These are phyloP conservation scores for Melaleuca quinquenervia DNA, from an alignment of 345 rosid genomes.

Conservation along the genomic window DNA sequence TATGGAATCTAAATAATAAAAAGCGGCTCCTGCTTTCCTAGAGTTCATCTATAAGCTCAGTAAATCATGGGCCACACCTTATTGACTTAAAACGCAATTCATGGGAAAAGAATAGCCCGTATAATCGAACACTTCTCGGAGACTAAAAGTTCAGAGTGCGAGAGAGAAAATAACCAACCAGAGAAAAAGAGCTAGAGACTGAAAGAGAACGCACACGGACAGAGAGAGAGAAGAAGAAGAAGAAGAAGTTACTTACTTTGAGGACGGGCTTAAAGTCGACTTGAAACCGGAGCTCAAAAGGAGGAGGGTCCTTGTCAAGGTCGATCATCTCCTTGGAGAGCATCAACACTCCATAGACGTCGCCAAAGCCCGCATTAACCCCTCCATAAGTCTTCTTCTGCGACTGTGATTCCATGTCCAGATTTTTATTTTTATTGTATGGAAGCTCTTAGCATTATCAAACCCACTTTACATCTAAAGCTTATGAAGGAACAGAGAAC, in stretches of 20 bases:
- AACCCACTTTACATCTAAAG: neutral
- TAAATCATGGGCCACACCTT: neutral
- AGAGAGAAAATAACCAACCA: neutral
- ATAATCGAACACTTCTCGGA: neutral
- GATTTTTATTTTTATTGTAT: neutral
- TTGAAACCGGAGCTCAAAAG: conserved; percentile 47
- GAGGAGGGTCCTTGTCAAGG: conserved; percentile 35
- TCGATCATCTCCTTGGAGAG: conserved; percentile 50
- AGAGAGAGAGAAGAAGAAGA: neutral
- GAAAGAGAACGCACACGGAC: neutral
- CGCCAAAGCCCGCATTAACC: conserved; percentile 30
- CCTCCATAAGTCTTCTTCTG: conserved; percentile 32
- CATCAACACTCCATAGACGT: conserved; percentile 31
- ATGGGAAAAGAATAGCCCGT: neutral
- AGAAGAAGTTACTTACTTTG: conserved; percentile 18
- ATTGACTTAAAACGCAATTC: neutral
- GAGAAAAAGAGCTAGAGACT: neutral
- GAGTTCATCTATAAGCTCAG: neutral
- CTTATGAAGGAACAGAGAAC: neutral
- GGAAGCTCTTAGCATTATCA: neutral
- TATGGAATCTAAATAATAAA: neutral
- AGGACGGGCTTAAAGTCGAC: conserved; percentile 37
- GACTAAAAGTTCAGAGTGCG: neutral
- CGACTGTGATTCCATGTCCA: conserved; percentile 36
- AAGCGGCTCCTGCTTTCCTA: neutral